Conservation (phyloP, 2,329 filamentous ascomycete species). For the Macroventuria anomochaeta region DNA sequence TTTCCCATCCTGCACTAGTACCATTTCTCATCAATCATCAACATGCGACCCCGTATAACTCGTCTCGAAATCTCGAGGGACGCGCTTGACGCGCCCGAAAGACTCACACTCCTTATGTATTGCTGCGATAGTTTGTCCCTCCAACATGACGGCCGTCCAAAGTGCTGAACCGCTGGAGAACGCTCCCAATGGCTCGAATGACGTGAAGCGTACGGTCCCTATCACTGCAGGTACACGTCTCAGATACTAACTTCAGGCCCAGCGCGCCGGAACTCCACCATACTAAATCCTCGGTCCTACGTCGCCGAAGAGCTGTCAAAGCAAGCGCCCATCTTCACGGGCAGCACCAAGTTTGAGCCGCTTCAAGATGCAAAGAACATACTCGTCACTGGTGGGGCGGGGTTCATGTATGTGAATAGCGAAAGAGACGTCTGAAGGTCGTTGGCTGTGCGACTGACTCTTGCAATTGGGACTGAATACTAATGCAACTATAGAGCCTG, state of each 20-base stretch:
- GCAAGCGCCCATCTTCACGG: slow-evolving; percentile 71
- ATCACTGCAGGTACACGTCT: slow-evolving; percentile 6
- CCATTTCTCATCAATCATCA: background rate
- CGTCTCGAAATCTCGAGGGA: background rate
- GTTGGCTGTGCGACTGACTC: slow-evolving; percentile 10
- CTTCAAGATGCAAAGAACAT: slow-evolving; percentile 76
- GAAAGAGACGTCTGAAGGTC: slow-evolving; percentile 4
- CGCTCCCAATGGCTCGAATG: slow-evolving; percentile 22
- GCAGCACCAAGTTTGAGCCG: slow-evolving; percentile 73
- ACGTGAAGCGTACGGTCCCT: slow-evolving; percentile 37
- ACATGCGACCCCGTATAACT: background rate
- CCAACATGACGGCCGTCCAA: slow-evolving; percentile 37
- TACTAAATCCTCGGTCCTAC: slow-evolving; percentile 52
- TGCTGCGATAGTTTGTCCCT: background rate
- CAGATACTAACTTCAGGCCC: slow-evolving; percentile 17
- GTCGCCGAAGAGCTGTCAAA: slow-evolving; percentile 71
- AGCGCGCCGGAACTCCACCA: slow-evolving; percentile 47
- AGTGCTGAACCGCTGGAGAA: slow-evolving; percentile 26
- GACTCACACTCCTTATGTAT: slow-evolving; percentile 1
- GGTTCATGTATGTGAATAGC: slow-evolving; percentile 73
- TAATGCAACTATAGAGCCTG: slow-evolving; percentile 65
- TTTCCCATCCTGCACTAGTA: slow-evolving; percentile 1
- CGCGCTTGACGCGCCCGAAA: slow-evolving; percentile 3
- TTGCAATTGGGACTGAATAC: slow-evolving; percentile 4
- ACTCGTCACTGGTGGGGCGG: slow-evolving; percentile 82